A percentile compares a stretch with the other conserved stretches of the same genome.
These are phyloP conservation scores for Phialophora expanda DNA, from an alignment of 2,329 filamentous ascomycete species.

Conservation along the genomic window DNA sequence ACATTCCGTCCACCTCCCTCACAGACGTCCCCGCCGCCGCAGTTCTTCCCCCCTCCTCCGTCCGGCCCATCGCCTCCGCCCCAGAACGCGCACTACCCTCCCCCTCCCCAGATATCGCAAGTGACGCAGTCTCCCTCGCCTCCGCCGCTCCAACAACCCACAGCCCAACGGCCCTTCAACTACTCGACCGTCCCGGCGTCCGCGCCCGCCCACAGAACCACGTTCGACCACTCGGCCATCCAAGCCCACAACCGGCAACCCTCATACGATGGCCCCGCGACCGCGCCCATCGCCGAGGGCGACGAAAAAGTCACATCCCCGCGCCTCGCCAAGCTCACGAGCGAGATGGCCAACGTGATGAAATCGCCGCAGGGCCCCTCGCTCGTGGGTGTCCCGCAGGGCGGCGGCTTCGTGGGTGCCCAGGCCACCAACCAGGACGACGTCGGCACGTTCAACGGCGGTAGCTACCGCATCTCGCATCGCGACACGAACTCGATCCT, in stretches of 20 bases:
- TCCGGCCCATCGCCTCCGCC: conserved; percentile 37
- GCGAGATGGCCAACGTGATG: conserved; percentile 35
- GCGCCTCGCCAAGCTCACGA: conserved; percentile 25
- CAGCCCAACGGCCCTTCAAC: conserved; percentile 36
- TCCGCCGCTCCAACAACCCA: conserved; percentile 37
- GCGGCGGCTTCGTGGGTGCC: conserved; percentile 68
- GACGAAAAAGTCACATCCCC: conserved; percentile 24
- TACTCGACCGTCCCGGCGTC: conserved; percentile 38
- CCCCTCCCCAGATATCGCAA: conserved; percentile 33
- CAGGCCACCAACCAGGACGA: conserved; percentile 71
- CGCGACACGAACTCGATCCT: conserved; percentile 87
- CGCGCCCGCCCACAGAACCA: conserved; percentile 36
- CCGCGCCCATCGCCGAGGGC: conserved; percentile 16
- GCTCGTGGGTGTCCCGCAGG: conserved; percentile 51
- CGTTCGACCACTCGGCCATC: conserved; percentile 37
- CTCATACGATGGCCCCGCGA: conserved; percentile 30
- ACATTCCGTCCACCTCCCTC: conserved; percentile 41
- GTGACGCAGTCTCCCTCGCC: conserved; percentile 31
- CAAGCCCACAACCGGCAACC: conserved; percentile 29
- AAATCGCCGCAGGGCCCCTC: conserved; percentile 26
- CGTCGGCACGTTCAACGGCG: conserved; percentile 95
- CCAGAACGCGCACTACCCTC: conserved; percentile 31
- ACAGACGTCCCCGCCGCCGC: conserved; percentile 32
- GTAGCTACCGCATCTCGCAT: conserved; percentile 91
- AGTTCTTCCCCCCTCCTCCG: conserved; percentile 40